Conservation (phyloP, 257 asterid genomes). For the Henckelia pumila region DNA sequence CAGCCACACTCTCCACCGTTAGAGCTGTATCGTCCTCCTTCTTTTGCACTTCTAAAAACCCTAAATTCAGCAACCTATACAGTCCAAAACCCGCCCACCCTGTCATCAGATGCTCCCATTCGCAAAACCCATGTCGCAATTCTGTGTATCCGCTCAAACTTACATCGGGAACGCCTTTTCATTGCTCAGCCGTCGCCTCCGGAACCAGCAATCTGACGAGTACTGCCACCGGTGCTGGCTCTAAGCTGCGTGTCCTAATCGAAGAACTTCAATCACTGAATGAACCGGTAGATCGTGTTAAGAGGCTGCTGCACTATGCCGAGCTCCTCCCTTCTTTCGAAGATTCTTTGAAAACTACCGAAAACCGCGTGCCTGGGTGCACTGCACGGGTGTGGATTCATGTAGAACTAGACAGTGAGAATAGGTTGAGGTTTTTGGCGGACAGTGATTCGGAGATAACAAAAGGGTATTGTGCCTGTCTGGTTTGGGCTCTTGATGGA, state of each 20-base stretch:
- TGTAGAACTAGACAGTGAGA: constrained; percentile 44
- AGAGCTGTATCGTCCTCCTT: constrained; percentile 41
- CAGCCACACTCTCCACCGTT: constrained; percentile 34
- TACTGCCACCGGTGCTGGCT: constrained; percentile 17
- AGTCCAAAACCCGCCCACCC: constrained; percentile 33
- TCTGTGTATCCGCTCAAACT: constrained; percentile 27
- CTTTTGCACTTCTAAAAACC: constrained; percentile 36
- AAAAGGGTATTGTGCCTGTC: constrained; percentile 82
- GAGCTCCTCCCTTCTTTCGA: constrained; percentile 44
- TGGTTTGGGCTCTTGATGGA: constrained; percentile 85
- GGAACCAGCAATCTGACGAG: constrained; percentile 26
- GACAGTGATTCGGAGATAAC: constrained; percentile 94
- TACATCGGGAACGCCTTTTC: constrained; percentile 26
- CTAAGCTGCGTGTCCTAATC: constrained; percentile 49
- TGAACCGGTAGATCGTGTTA: constrained; percentile 81
- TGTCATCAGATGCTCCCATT: constrained; percentile 35
- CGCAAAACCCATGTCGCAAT: constrained; percentile 30
- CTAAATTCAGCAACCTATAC: constrained; percentile 24
- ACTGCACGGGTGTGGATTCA: constrained; percentile 88
- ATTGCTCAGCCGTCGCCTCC: constrained; percentile 53
- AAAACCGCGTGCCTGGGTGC: constrained; percentile 81
- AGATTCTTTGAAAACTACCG: constrained; percentile 38
- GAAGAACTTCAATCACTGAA: constrained; percentile 53
- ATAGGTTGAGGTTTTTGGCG: constrained; percentile 46
- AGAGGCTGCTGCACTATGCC: constrained; percentile 59